A percentile compares a stretch with the other conserved stretches of the same genome.
Evolutionary conservation across 805 yeast species (phyloP).

Genomic region (Yamadazyma endophytica): DNA sequence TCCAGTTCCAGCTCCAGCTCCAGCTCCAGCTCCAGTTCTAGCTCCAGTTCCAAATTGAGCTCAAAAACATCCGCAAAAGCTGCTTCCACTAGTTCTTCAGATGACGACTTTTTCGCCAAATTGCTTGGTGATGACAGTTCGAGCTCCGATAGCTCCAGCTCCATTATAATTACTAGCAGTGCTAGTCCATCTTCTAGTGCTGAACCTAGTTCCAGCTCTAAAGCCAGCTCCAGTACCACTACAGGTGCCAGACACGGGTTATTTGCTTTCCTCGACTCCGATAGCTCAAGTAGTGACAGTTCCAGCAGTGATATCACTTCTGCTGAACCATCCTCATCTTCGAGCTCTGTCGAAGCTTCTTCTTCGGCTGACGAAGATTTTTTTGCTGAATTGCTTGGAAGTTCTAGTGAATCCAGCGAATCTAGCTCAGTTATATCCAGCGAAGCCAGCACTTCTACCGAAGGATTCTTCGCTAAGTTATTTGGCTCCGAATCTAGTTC

Average conservation of each 20-base stretch:
- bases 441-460: background rate
- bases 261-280: too few relatives aligned
- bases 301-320: too few relatives aligned
- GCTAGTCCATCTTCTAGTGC: conserved; percentile 8
- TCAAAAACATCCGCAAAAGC: conserved; percentile 4
- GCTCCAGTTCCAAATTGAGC: conserved; percentile 7
- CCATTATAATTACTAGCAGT: too few relatives aligned
- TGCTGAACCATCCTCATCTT: too few relatives aligned
- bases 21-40: conserved; percentile 9
- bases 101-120: conserved; percentile 7
- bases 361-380: too few relatives aligned
- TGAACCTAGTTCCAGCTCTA: conserved; percentile 10
- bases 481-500: conserved; percentile 1
- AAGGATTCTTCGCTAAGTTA: background rate
- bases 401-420: conserved; percentile 1
- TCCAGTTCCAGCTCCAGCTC: conserved; percentile 12
- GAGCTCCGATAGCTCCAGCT: conserved; percentile 2
- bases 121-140: conserved; percentile 2
- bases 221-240: conserved; percentile 11
- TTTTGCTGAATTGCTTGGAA: too few relatives aligned
- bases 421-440: conserved; percentile 1
- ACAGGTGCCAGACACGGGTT: too few relatives aligned
- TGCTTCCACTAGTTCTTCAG: conserved; percentile 5
- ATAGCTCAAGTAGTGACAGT: too few relatives aligned
- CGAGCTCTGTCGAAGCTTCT: too few relatives aligned